A percentile compares a stretch with the other conserved stretches of the same genome.
Conservation (phyloP, 768 basidiomycete genomes). For the Tricholoma bakamatsutake region DNA sequence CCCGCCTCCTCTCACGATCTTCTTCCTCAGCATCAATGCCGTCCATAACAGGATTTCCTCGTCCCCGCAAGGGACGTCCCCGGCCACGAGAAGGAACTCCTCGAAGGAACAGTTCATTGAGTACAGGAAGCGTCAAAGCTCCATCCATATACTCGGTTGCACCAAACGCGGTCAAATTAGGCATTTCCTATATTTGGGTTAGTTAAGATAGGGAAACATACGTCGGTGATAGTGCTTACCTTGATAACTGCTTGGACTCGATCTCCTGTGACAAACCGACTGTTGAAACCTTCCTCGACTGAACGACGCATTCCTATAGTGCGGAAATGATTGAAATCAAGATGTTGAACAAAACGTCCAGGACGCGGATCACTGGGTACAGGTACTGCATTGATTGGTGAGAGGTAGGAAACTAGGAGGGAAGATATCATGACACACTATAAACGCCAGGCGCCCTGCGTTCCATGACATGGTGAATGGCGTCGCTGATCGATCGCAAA, state of each 20-base stretch:
- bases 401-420: background rate
- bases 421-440: conserved; percentile 37
- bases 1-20: conserved; percentile 65
- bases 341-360: conserved; percentile 74
- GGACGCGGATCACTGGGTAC: conserved; percentile 65
- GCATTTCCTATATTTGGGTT: conserved; percentile 61
- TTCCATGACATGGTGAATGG: conserved; percentile 66
- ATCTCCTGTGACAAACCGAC: conserved; percentile 90
- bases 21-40: conserved; percentile 64
- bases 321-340: conserved; percentile 96
- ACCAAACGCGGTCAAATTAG: conserved; percentile 83
- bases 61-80: conserved; percentile 63
- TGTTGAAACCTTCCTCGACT: conserved; percentile 81
- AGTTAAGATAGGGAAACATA: conserved; percentile 9
- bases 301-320: conserved; percentile 95
- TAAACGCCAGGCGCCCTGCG: conserved; percentile 63
- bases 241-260: conserved; percentile 75
- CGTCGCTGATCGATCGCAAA: conserved; percentile 71
- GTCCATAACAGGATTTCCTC: conserved; percentile 40
- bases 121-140: conserved; percentile 75
- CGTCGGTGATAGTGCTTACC: conserved; percentile 32
- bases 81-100: conserved; percentile 67
- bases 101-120: conserved; percentile 87
- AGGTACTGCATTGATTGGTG: conserved; percentile 44
- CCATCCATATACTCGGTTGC: conserved; percentile 99